phyloP scores from a whole-genome alignment of 2,329 filamentous ascomycete species.

The Didymosphaeria variabile region DNA sequence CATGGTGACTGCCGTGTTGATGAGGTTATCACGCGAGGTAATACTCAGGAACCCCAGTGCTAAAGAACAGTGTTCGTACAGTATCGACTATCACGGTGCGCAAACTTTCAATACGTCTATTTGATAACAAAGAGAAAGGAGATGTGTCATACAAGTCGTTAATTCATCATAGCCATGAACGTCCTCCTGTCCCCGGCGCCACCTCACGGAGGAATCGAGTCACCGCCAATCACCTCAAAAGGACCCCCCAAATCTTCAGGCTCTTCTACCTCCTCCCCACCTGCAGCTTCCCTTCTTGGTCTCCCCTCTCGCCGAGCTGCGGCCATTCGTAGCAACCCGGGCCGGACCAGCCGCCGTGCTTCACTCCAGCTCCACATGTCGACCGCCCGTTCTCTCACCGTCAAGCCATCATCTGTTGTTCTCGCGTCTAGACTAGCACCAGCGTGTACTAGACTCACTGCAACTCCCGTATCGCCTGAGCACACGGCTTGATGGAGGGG shows the following conservation, averaged over 20 bases:
- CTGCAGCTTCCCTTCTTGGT: not conserved
- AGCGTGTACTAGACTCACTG: slow-evolving; percentile 9
- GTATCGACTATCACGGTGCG: not conserved
- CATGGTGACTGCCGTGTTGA: not conserved
- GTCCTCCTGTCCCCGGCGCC: not conserved
- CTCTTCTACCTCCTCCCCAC: not conserved
- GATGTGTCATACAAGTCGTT: not conserved
- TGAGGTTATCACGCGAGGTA: not conserved
- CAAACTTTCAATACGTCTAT: not conserved
- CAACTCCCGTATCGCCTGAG: slow-evolving; percentile 8
- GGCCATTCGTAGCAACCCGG: not conserved
- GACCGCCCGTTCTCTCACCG: slow-evolving; percentile 21
- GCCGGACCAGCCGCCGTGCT: not conserved
- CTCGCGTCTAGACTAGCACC: slow-evolving; percentile 22
- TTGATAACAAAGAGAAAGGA: not conserved
- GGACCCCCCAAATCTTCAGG: not conserved
- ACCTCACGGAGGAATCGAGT: not conserved
- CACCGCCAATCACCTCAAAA: not conserved
- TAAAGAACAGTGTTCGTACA: not conserved
- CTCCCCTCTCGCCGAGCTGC: slow-evolving; percentile 9
- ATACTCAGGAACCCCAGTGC: not conserved
- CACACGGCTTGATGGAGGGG: slow-evolving; percentile 24
- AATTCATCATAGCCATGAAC: not conserved
- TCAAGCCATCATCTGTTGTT: slow-evolving; percentile 28
- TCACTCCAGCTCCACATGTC: slow-evolving; percentile 17